Percentiles rank a stretch among this genome's conserved stretches.
phyloP scores from a whole-genome alignment of 192 early-diverging fungal species.

The Coemansia sp. region DNA sequence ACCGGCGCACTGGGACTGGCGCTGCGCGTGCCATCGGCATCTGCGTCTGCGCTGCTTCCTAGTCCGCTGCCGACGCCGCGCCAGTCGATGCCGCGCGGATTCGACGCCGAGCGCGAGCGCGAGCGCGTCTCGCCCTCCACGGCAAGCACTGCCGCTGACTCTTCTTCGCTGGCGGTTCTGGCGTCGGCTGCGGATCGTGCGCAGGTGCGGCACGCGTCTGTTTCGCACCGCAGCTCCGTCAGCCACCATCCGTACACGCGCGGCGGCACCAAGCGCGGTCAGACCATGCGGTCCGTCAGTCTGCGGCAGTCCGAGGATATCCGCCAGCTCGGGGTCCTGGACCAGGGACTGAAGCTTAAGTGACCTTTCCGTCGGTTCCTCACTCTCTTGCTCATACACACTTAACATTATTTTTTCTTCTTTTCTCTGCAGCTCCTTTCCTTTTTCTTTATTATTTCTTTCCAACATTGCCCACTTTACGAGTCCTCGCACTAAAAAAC shows the following conservation, averaged over 20 bases:
- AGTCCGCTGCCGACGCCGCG: constrained; percentile 47
- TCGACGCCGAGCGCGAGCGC: constrained; percentile 32
- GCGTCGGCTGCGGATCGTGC: constrained; percentile 32
- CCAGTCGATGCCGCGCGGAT: constrained; percentile 32
- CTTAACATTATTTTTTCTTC: background rate
- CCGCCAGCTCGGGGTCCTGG: constrained; percentile 43
- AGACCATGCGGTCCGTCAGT: constrained; percentile 49
- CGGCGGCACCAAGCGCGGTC: constrained; percentile 12
- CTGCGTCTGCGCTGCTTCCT: constrained; percentile 27
- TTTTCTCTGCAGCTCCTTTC: background rate
- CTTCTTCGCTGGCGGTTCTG: constrained; percentile 31
- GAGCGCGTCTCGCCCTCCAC: constrained; percentile 1
- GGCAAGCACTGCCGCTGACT: no score
- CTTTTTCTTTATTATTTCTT: background rate
- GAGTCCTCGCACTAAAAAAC: no score
- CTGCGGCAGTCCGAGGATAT: constrained; percentile 51
- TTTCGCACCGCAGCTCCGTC: constrained; percentile 10
- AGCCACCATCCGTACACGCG: constrained; percentile 42
- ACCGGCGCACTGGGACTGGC: constrained; percentile 6
- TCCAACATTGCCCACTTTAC: background rate
- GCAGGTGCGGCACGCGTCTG: constrained; percentile 18
- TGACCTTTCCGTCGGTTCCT: constrained; percentile 20
- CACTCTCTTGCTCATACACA: background rate
- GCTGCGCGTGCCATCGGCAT: background rate
- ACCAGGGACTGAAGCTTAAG: constrained; percentile 47